These are phyloP conservation scores for Chalaropsis ovoidea DNA, from an alignment of 2,329 filamentous ascomycete species.

Conservation along the genomic window DNA sequence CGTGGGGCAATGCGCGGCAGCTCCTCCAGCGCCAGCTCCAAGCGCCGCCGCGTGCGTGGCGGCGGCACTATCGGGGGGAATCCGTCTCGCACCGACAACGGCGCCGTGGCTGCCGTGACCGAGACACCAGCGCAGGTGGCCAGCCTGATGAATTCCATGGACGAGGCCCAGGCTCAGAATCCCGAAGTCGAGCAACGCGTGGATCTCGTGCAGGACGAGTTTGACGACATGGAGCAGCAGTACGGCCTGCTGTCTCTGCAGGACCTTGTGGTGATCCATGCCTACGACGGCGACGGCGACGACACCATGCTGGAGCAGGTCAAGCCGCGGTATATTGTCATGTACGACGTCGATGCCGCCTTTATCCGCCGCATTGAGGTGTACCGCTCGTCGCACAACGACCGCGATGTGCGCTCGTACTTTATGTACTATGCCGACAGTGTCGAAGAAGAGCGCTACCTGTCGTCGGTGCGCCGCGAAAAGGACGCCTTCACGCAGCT, in stretches of 20 bases:
- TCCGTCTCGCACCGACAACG: constrained; percentile 50
- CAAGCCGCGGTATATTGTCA: constrained; percentile 87
- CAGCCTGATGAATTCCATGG: not conserved
- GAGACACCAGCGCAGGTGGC: constrained; percentile 11
- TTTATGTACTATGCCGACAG: constrained; percentile 94
- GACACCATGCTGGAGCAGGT: constrained; percentile 93
- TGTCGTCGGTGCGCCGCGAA: constrained; percentile 80
- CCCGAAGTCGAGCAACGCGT: constrained; percentile 61
- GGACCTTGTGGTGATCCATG: constrained; percentile 77
- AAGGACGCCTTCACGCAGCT: constrained; percentile 93
- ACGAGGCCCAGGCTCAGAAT: constrained; percentile 7
- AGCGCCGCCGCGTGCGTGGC: constrained; percentile 73
- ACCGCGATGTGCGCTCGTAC: constrained; percentile 81
- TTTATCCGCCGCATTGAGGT: constrained; percentile 94
- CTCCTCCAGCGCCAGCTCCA: constrained; percentile 52
- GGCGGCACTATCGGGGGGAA: constrained; percentile 51
- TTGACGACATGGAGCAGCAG: constrained; percentile 85
- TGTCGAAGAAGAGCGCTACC: constrained; percentile 89
- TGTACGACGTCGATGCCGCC: constrained; percentile 93
- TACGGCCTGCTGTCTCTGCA: constrained; percentile 88
- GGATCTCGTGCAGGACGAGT: constrained; percentile 62
- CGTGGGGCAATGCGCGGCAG: not conserved
- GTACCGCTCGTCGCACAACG: constrained; percentile 86
- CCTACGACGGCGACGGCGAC: constrained; percentile 91
- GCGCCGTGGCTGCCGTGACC: not conserved